These are phyloP conservation scores for Pelargonium citronellum DNA, from an alignment of 441 rosid genomes.

Conservation along the genomic window DNA sequence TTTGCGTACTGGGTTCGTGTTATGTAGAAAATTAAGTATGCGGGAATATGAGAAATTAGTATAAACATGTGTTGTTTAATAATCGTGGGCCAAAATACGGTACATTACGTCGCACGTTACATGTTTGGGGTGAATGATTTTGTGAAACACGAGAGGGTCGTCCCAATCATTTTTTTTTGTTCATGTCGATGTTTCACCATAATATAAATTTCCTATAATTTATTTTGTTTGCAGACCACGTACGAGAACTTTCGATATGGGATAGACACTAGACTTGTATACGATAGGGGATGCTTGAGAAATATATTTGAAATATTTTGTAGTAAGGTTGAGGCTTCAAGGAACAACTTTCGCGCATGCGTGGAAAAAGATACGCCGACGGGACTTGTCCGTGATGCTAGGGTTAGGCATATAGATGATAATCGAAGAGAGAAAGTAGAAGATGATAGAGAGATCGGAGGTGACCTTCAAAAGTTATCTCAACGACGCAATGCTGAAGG, in stretches of 20 bases:
- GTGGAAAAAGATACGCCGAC: constrained; percentile 30
- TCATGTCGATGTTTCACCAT: too few relatives aligned
- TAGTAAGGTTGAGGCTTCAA: constrained; percentile 43
- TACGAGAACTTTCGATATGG: constrained; percentile 53
- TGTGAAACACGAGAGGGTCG: too few relatives aligned
- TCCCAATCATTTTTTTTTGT: too few relatives aligned
- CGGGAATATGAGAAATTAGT: too few relatives aligned
- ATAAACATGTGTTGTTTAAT: too few relatives aligned
- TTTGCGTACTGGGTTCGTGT: neutral
- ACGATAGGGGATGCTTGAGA: constrained; percentile 45
- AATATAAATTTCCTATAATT: neutral
- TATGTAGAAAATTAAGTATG: too few relatives aligned
- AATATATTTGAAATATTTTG: constrained; percentile 56
- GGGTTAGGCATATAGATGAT: constrained; percentile 19
- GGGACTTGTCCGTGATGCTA: constrained; percentile 17
- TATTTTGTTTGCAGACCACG: constrained; percentile 45
- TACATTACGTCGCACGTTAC: neutral
- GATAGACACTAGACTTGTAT: constrained; percentile 33
- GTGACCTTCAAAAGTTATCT: constrained; percentile 45
- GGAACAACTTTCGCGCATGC: constrained; percentile 40
- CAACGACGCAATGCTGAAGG: constrained; percentile 29
- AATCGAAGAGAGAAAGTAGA: constrained; percentile 38
- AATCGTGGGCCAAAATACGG: too few relatives aligned
- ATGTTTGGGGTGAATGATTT: too few relatives aligned
- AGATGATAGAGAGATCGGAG: constrained; percentile 43